These are phyloP conservation scores for Magnaporthales sp. DNA, from an alignment of 2,329 filamentous ascomycete species.

Conservation along the genomic window DNA sequence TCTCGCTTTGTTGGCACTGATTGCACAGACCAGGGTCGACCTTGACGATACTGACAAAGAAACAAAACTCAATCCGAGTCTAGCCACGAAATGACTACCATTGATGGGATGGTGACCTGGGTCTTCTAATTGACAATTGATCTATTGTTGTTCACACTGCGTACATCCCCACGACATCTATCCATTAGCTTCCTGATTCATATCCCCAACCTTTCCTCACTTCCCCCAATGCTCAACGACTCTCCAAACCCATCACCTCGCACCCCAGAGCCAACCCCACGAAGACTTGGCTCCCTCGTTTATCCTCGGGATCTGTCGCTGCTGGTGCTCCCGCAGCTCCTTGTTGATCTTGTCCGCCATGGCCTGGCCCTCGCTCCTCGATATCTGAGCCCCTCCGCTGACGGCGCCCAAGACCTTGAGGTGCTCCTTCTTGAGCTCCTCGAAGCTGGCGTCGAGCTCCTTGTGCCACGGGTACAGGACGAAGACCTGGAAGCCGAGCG, in stretches of 20 bases:
- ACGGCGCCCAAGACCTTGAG: constrained; percentile 25
- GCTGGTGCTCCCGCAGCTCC: background rate
- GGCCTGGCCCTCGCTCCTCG: constrained; percentile 2
- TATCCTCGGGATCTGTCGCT: background rate
- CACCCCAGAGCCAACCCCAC: background rate
- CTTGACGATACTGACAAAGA: background rate
- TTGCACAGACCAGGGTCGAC: too few relatives aligned
- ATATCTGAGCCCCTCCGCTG: background rate
- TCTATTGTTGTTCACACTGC: background rate
- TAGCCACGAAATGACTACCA: background rate
- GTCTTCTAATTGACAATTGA: background rate
- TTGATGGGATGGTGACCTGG: background rate
- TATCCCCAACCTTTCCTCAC: background rate
- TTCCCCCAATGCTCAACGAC: too few relatives aligned
- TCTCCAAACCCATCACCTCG: background rate
- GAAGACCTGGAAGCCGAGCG: constrained; percentile 58
- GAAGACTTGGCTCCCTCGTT: background rate
- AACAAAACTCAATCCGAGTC: background rate
- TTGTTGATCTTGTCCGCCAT: background rate
- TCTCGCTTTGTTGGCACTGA: background rate
- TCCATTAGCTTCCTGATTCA: background rate
- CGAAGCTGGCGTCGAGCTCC: constrained; percentile 53
- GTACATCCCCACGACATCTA: background rate
- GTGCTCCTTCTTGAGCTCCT: constrained; percentile 50
- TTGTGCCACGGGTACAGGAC: constrained; percentile 66